Evolutionary conservation across 129 eudicot genomes (phyloP).

Genomic region (Artemisia argyi): DNA sequence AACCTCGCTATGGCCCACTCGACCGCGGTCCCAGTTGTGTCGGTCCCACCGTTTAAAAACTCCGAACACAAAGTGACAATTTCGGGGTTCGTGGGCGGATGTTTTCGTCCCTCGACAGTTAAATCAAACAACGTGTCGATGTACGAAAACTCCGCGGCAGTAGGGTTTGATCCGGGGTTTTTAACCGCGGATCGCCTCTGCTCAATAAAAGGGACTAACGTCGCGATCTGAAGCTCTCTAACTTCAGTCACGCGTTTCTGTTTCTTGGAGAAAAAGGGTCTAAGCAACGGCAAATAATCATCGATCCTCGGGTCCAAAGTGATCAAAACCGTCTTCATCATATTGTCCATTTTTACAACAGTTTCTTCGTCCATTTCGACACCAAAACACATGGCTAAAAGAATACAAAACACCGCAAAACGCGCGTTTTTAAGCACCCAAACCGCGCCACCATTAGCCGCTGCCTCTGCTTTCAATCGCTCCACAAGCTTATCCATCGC

Average conservation of each 20-base stretch:
- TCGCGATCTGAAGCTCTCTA: slow-evolving; percentile 52
- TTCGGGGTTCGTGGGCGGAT: slow-evolving; percentile 46
- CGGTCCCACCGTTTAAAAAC: slow-evolving; percentile 81
- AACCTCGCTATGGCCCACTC: slow-evolving; percentile 84
- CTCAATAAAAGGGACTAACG: slow-evolving; percentile 53
- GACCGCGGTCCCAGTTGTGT: slow-evolving; percentile 77
- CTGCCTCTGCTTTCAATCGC: slow-evolving; percentile 50
- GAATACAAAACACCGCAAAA: slow-evolving; percentile 65
- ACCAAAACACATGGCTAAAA: slow-evolving; percentile 75
- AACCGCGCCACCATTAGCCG: slow-evolving; percentile 48
- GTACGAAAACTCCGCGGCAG: slow-evolving; percentile 60
- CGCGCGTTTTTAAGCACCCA: slow-evolving; percentile 69
- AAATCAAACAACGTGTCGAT: slow-evolving; percentile 68
- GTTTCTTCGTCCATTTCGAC: slow-evolving; percentile 61
- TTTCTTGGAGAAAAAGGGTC: slow-evolving; percentile 69
- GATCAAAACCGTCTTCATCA: slow-evolving; percentile 73
- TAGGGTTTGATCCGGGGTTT: slow-evolving; percentile 45
- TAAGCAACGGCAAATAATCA: slow-evolving; percentile 58
- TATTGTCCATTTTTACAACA: slow-evolving; percentile 52
- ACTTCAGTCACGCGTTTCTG: slow-evolving; percentile 45
- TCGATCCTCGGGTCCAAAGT: slow-evolving; percentile 67
- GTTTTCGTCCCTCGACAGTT: slow-evolving; percentile 55
- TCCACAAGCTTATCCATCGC: slow-evolving; percentile 63
- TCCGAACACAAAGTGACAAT: slow-evolving; percentile 73
- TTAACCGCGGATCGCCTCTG: slow-evolving; percentile 36